Conservation (phyloP, 257 asterid genomes). For the Lavandula angustifolia region DNA sequence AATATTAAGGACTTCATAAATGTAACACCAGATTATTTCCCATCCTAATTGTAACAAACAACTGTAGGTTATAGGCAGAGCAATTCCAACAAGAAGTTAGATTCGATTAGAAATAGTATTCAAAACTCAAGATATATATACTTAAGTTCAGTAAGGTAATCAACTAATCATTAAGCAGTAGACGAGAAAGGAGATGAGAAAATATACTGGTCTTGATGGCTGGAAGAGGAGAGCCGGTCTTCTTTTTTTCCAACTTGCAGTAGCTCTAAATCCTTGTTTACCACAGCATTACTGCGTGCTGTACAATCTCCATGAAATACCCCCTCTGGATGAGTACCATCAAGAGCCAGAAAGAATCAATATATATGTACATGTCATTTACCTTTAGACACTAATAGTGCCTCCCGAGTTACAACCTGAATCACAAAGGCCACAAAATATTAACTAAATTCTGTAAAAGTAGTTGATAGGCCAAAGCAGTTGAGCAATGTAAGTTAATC, state of each 20-base stretch:
- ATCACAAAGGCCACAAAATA: slow-evolving; percentile 34
- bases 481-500: slow-evolving; percentile 6
- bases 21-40: too few species aligned
- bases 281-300: slow-evolving; percentile 28
- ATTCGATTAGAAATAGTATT: background rate
- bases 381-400: slow-evolving; percentile 54
- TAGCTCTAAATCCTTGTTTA: slow-evolving; percentile 33
- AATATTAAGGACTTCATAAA: too few species aligned
- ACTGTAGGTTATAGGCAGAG: background rate
- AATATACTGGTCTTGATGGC: slow-evolving; percentile 39
- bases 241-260: slow-evolving; percentile 46
- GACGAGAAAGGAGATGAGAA: slow-evolving; percentile 16
- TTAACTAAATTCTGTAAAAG: slow-evolving; percentile 16
- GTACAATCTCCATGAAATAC: slow-evolving; percentile 32
- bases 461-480: background rate
- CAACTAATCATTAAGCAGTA: background rate
- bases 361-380: slow-evolving; percentile 9
- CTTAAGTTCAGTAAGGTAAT: background rate
- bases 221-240: slow-evolving; percentile 37
- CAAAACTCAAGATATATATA: background rate
- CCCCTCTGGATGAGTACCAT: slow-evolving; percentile 38
- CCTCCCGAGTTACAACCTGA: slow-evolving; percentile 57
- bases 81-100: background rate
- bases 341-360: slow-evolving; percentile 16
- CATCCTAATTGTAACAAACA: background rate